Base-by-base conservation (phyloP, 768 basidiomycete species). In the Tubosaeta sp. region DNA sequence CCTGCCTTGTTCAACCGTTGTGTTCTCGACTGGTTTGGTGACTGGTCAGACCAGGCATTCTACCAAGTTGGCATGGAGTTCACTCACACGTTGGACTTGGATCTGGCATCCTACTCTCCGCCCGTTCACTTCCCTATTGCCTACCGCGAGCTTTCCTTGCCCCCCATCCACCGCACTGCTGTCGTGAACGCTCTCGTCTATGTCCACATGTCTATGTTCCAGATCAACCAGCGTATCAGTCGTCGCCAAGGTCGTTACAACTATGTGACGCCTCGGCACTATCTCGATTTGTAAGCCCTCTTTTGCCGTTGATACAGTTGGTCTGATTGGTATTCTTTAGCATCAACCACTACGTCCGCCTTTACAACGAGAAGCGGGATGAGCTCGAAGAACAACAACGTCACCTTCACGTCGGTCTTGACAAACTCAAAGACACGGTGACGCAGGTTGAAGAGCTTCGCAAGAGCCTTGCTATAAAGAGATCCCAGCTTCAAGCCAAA, bases 1-100 rank as follows among this genome's bases (percentile, higher is more conserved):
- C 96, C 96, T 8, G 96, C 96, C 16, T 74, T 98, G 61, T 95
- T 95, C 84, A 99, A 99, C 73, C 87, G 96, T 73, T 99, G 96
- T 67, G 96, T 99, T 8, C 77, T 99, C 51, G 95, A 99, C 69
- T 99, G 96, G 96, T 98, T 98, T 60, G 96, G 96, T 24, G 94
- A 97, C 66, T 99, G 96, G 96, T 93, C 94, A 14, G 93, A 96
- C 60, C 94, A 97, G 65, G 94, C 96, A 0, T 90, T 98, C 71
- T 98, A 89, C 66, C 96, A 98, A 75, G 96, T 99, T 53, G 96
- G 90, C 38, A 83, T 89, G 77, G 96, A 98, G 70, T 95, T 99
- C 70, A 98, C 95, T 2, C 82, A 90, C 46, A 87, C 89, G 0
- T 79, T 99, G 57, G 96, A 98, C 69, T 80, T 99, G 56, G 96